Evolutionary conservation across 1,139 yeast species (phyloP), one percentile per base, ranked within the genome.

Genomic region (Kurtzmaniella quercitrusa): DNA sequence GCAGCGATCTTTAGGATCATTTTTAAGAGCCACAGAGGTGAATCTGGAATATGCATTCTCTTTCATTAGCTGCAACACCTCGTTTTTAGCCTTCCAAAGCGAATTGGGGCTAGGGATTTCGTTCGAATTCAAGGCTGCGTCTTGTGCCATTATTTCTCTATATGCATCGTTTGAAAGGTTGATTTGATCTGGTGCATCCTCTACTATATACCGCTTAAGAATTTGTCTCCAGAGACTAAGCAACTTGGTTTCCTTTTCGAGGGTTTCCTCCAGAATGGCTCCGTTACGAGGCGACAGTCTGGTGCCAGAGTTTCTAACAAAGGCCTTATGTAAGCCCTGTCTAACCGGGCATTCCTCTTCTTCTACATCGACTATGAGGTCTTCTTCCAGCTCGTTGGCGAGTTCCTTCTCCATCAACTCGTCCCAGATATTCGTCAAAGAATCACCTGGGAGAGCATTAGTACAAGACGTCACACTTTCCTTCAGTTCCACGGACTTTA

Each of bases 111-210:
- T 60, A 45, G 74, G 79, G 29, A 62, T 56, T 18, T 56, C 46
- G 14, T 56, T 45, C 4, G 14, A 24, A 2, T n/a, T 11, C n/a
- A 19, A 19, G 4, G 10, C 12, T 6, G 18, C 3, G 18, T 59
- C 47, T 45, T 69, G 75, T n/a, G 48, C 46, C 9, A 66, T 51
- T 38, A 75, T 61, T 29, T 59, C 58, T 33, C 60, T 55, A 44
- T 61, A 63, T 21, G 69, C 58, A 23, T 58, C 57, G 45, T 66
- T 60, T 0, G 78, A 69, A 11, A 75, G 53, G 51, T 75, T 75
- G 45, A 75, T 68, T 53, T 75, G 79, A 38, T 60, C 65, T 3
- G 73, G 74, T 0, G 79, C 63, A 47, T 73, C 67, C 23, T 59
- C 55, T 17, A 49, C 48, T 17, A 70, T 58, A 48, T 61, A 68